phyloP scores from a whole-genome alignment of 768 basidiomycete genomes.

The Tephrocybe sp. region DNA sequence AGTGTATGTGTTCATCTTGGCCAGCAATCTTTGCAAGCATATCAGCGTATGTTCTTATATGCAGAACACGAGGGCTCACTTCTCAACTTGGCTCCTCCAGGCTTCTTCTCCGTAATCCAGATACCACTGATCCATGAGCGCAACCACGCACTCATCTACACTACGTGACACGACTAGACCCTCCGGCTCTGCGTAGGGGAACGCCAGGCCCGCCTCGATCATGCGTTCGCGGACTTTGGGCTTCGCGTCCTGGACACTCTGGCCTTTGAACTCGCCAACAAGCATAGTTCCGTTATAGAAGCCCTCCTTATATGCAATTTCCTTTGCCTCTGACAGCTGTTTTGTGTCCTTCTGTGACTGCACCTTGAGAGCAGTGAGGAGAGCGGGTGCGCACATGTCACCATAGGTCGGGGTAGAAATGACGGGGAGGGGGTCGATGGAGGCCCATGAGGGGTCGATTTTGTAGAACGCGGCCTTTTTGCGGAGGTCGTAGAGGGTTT shows the following conservation, averaged over 20 bases:
- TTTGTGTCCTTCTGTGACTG: conserved; percentile 93
- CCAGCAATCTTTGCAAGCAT: conserved; percentile 56
- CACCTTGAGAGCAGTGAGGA: conserved; percentile 90
- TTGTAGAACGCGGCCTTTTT: conserved; percentile 98
- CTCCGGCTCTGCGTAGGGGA: conserved; percentile 96
- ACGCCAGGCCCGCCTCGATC: conserved; percentile 75
- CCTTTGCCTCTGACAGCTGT: conserved; percentile 94
- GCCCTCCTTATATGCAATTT: conserved; percentile 97
- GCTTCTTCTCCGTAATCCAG: conserved; percentile 89
- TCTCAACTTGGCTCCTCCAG: conserved; percentile 89
- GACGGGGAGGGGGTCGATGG: conserved; percentile 84
- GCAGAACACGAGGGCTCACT: conserved; percentile 45
- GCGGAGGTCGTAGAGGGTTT: conserved; percentile 84
- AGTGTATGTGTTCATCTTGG: conserved; percentile 87
- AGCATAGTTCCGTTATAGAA: conserved; percentile 95
- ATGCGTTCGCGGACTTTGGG: conserved; percentile 81
- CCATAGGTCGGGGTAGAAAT: conserved; percentile 91
- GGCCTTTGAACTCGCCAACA: conserved; percentile 88
- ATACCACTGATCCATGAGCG: conserved; percentile 99
- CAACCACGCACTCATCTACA: conserved; percentile 97
- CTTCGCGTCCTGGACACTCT: conserved; percentile 90
- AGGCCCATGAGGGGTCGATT: conserved; percentile 86
- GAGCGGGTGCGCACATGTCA: conserved; percentile 79
- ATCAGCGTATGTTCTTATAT: conserved; percentile 9
- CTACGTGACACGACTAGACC: conserved; percentile 85